These are phyloP conservation scores for Chenopodium album DNA, from an alignment of 148 eudicot genomes.

Conservation along the genomic window DNA sequence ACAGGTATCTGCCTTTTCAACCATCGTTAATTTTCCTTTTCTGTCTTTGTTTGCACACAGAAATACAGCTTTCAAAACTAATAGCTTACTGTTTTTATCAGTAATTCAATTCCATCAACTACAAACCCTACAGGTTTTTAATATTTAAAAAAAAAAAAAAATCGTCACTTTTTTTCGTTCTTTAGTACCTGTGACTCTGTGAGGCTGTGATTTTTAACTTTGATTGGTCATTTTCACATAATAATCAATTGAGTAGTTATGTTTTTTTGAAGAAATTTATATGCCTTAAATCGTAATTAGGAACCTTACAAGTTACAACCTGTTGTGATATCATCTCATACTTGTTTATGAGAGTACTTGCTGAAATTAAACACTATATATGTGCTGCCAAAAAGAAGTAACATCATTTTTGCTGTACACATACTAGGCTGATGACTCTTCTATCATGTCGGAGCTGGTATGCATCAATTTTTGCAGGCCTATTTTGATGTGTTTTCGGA, in stretches of 20 bases:
- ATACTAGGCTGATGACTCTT: background rate
- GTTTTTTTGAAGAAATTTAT: background rate
- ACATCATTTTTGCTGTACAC: slow-evolving; percentile 6
- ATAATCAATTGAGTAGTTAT: background rate
- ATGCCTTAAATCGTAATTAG: background rate
- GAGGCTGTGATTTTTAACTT: background rate
- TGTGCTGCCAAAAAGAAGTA: background rate
- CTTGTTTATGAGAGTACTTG: background rate
- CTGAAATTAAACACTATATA: background rate
- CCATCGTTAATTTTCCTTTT: background rate
- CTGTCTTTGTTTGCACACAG: background rate
- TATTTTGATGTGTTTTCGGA: background rate
- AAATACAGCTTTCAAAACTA: background rate
- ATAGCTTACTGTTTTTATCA: background rate
- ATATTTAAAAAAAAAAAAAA: too few relatives aligned
- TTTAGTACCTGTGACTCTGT: background rate
- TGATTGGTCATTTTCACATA: background rate
- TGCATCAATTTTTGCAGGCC: background rate
- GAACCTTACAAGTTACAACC: background rate
- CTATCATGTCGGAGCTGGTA: background rate
- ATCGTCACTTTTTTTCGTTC: background rate
- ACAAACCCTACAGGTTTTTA: too few relatives aligned
- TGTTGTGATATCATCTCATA: background rate
- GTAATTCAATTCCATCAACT: background rate
- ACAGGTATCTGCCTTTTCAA: slow-evolving; percentile 16